A percentile compares a stretch with the other conserved stretches of the same genome.
Evolutionary conservation across 768 basidiomycete species (phyloP).

Genomic region (Serendipita indica): DNA sequence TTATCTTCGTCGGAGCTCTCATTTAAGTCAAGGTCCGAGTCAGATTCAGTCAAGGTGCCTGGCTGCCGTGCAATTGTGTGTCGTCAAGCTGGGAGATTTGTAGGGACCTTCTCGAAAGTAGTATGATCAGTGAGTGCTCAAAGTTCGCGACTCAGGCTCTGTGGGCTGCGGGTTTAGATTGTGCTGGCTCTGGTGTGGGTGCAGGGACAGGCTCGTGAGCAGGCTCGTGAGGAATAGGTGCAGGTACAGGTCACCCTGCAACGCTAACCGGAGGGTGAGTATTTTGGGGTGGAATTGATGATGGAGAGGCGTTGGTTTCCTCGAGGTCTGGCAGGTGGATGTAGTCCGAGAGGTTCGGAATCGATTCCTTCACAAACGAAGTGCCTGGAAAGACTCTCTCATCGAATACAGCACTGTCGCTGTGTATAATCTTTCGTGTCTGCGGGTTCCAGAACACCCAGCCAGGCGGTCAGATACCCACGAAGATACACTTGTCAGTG

Average conservation of each 20-base stretch:
- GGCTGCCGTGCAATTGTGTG: background rate
- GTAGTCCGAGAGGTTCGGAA: too few relatives aligned
- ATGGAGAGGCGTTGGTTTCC: too few relatives aligned
- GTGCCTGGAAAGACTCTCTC: constrained; percentile 20
- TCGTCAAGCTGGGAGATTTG: background rate
- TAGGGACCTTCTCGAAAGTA: background rate
- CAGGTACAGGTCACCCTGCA: background rate
- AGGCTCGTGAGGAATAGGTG: background rate
- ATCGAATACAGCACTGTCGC: constrained; percentile 23
- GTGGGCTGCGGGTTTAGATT: too few relatives aligned
- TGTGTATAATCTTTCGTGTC: constrained; percentile 21
- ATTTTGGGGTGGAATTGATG: background rate
- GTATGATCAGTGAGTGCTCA: background rate
- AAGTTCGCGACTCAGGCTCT: too few relatives aligned
- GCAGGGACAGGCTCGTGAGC: background rate
- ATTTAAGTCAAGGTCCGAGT: background rate
- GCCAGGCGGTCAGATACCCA: constrained; percentile 25
- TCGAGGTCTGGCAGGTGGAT: background rate
- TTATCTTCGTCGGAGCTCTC: background rate
- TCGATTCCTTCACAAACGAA: too few relatives aligned
- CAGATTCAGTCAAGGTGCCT: background rate
- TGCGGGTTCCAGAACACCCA: constrained; percentile 25
- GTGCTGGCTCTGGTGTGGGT: background rate
- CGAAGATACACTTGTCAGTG: constrained; percentile 24
- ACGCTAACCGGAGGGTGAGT: background rate